Percentiles rank a stretch among this genome's conserved stretches.
phyloP scores from a whole-genome alignment of 306 rosid species.

The Rosa rugosa region DNA sequence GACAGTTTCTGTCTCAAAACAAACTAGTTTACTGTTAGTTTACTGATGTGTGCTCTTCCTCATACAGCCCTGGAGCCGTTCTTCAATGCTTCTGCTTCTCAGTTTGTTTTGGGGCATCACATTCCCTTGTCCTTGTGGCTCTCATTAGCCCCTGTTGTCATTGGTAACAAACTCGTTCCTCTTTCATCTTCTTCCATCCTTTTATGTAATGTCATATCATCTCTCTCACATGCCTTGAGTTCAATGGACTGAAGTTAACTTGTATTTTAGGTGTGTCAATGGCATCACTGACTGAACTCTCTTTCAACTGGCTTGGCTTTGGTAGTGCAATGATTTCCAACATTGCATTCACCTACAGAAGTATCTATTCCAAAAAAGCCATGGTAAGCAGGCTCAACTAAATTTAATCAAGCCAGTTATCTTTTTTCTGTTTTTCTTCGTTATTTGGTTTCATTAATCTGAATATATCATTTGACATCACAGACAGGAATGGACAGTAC shows the following conservation, averaged over 20 bases:
- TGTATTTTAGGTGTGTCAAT: conserved; percentile 76
- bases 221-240: neutral
- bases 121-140: conserved; percentile 83
- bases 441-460: neutral
- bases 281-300: conserved; percentile 96
- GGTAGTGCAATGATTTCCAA: conserved; percentile 94
- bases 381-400: conserved; percentile 43
- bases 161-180: conserved; percentile 55
- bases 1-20: neutral
- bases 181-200: neutral
- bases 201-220: neutral
- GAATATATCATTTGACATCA: neutral
- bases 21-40: neutral
- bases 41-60: neutral
- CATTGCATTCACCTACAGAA: conserved; percentile 88
- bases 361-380: conserved; percentile 81
- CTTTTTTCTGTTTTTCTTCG: neutral
- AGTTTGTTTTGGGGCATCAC: conserved; percentile 80
- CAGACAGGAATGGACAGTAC: conserved; percentile 87
- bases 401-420: neutral
- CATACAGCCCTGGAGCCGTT: conserved; percentile 90
- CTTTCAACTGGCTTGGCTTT: conserved; percentile 92
- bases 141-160: conserved; percentile 88
- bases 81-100: conserved; percentile 95
- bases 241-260: conserved; percentile 8